Evolutionary conservation across 768 basidiomycete species (phyloP).

Genomic region (Tylopilus felleus): DNA sequence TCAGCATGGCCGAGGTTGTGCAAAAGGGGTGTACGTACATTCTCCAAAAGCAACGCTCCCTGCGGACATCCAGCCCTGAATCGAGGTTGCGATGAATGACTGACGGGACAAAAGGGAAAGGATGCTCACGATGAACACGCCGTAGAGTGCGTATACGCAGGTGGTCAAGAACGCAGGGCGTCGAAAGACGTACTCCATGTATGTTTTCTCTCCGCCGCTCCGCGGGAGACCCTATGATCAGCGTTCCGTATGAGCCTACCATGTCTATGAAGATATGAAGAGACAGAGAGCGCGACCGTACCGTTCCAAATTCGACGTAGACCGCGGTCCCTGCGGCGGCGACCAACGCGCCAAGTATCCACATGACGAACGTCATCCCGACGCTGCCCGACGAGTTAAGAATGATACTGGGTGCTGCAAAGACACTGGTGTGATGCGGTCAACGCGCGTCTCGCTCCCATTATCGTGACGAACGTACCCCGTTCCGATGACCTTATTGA

Average conservation of each 20-base stretch:
- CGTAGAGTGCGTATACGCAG: constrained; percentile 56
- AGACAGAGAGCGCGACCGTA: constrained; percentile 28
- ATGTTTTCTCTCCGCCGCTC: constrained; percentile 75
- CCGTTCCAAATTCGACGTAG: constrained; percentile 74
- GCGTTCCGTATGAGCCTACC: background rate
- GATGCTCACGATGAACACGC: constrained; percentile 51
- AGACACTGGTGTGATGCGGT: constrained; percentile 45
- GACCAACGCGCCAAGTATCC: constrained; percentile 64
- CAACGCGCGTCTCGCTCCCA: background rate
- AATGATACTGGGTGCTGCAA: constrained; percentile 67
- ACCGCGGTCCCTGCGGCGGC: constrained; percentile 67
- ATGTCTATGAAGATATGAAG: background rate
- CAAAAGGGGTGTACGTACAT: constrained; percentile 42
- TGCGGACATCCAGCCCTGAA: constrained; percentile 55
- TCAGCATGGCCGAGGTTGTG: background rate
- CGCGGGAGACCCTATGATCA: constrained; percentile 55
- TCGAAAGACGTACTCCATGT: constrained; percentile 67
- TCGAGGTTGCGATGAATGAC: background rate
- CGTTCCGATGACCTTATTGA: constrained; percentile 74
- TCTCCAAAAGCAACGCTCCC: constrained; percentile 68
- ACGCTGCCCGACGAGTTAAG: constrained; percentile 66
- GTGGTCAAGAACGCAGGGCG: constrained; percentile 59
- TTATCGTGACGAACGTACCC: constrained; percentile 38
- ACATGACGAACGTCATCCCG: constrained; percentile 64
- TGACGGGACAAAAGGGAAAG: background rate